phyloP scores from a whole-genome alignment of 2,329 filamentous ascomycete genomes.

The Cytospora leucostoma region DNA sequence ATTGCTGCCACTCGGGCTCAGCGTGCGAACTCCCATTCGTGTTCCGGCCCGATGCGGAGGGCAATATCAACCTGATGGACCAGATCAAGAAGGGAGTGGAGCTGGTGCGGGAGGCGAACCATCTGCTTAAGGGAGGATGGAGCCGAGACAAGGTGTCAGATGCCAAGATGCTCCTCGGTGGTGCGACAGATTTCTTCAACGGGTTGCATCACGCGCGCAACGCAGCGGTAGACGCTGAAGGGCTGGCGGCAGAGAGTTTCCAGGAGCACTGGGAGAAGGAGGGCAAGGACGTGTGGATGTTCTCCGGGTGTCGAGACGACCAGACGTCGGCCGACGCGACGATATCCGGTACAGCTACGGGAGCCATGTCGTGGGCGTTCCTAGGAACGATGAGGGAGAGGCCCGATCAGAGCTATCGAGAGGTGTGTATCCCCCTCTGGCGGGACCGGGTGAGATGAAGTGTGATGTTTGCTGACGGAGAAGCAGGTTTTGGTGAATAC shows the following conservation, averaged over 20 bases:
- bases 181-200: conserved; percentile 56
- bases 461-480: conserved; percentile 8
- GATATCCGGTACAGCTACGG: conserved; percentile 39
- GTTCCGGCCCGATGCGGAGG: conserved; percentile 57
- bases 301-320: conserved; percentile 42
- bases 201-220: conserved; percentile 49
- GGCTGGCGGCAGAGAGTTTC: conserved; percentile 46
- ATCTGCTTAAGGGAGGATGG: conserved; percentile 54
- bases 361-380: conserved; percentile 44
- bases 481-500: conserved; percentile 32
- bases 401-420: conserved; percentile 37
- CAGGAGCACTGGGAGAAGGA: conserved; percentile 44
- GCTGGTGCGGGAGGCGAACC: conserved; percentile 51
- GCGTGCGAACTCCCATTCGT: conserved; percentile 61
- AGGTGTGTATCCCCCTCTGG: conserved; percentile 29
- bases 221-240: conserved; percentile 45
- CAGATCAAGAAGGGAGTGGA: conserved; percentile 53
- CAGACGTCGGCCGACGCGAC: conserved; percentile 43
- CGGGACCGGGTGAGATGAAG: background rate
- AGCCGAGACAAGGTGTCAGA: conserved; percentile 47
- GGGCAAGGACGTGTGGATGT: conserved; percentile 46
- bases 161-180: conserved; percentile 53
- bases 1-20: conserved; percentile 64
- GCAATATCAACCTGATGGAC: conserved; percentile 57
- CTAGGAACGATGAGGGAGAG: conserved; percentile 38